Base-by-base conservation (phyloP, 2,329 filamentous ascomycete genomes). In the Fusarium sororula region DNA sequence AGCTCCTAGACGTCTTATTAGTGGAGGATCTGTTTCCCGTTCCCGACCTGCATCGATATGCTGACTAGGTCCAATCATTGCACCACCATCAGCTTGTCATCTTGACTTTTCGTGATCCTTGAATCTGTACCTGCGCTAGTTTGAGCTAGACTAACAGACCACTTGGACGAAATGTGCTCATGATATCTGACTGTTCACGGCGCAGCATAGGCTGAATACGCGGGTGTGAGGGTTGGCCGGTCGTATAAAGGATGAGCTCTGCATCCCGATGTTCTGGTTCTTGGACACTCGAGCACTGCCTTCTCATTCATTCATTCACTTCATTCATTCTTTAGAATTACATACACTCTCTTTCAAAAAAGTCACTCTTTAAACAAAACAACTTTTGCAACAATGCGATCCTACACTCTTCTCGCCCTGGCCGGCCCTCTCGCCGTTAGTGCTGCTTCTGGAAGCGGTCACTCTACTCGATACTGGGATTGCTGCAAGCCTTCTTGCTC, bases 401-500 rank as follows among this genome's bases (percentile, higher is more conserved):
- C 71, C 57, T 77, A 66, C 26, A 57, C 73, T 70, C 68, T 79
- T 57, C 68, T 79, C 37, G 66, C 76, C 68, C 60, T 78, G 67
- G 69, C 57, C 37, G 71, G 71, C 64, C 72, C 76, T 50, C 67
- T 78, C 58, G 70, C 68, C 50, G 72, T 78, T 60, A 70, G 63
- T 54, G 78, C 77, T 63, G 72, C 78, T 68, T 80, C 78, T 61
- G 78, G 78, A 63, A 74, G 66, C 37, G 79, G 79, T 24, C 69
- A 72, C 28, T 79, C 77, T 32, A 78, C 73, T 38, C 78, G 87
- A 67, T 89, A 88, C 79, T 88, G 89, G 87, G 91, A 93, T 80
- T 93, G 91, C 84, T 93, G 91, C 84, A 93, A 94, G 84, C 88
- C 90, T 30, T 91, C 89, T 26, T 93, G 91, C 80, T 85, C 85